Evolutionary conservation across 805 yeast genomes (phyloP), one percentile per base, ranked within the genome.

Genomic region (Dipodascus albidus): DNA sequence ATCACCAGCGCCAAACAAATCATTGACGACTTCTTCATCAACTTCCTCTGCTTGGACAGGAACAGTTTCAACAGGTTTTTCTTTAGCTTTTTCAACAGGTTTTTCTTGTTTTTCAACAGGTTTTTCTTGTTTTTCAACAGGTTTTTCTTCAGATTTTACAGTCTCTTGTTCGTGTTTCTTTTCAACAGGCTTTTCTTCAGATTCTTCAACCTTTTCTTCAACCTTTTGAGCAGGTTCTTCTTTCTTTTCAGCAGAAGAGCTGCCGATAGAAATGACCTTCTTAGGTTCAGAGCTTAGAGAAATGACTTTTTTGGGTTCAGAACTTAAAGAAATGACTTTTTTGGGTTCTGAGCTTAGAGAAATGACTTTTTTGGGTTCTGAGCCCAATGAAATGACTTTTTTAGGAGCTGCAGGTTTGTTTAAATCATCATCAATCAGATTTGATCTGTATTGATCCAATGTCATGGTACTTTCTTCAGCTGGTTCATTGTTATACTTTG

Each of bases 11-110:
- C 96, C 97, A 66, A 87, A 93, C 86, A 93, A 73, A 64, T 95
- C 99, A 55, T 80, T 83, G 59, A 93, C 88, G 59, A 90, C 80
- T 62, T 84, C 93, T 64, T 86, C 86, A 67, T 91, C 96, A 54
- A 90, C 76, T 63, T 78, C 80, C 41, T 85, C 91, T 66, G 85
- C 95, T 69, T 82, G 88, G 64, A 82, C 87, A 59, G 78, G 80
- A 59, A 71, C 72, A 33, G 78, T 74, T 55, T 80, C 87, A n/a
- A 79, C 74, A 49, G 69, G 60, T 52, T 49, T 53, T 58, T 54
- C 53, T 24, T 56, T 60, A 11, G 56, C 64, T 51, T 58, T 53
- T 42, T 56, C 54, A 27, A 23, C 59, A 47, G 27, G 58, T 54
- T 35, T 50, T 54, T 54, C 49, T 50, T 52, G 60, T 47, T 44